Base-by-base conservation (phyloP, 2,329 filamentous ascomycete genomes). In the Stenocarpella maydis region DNA sequence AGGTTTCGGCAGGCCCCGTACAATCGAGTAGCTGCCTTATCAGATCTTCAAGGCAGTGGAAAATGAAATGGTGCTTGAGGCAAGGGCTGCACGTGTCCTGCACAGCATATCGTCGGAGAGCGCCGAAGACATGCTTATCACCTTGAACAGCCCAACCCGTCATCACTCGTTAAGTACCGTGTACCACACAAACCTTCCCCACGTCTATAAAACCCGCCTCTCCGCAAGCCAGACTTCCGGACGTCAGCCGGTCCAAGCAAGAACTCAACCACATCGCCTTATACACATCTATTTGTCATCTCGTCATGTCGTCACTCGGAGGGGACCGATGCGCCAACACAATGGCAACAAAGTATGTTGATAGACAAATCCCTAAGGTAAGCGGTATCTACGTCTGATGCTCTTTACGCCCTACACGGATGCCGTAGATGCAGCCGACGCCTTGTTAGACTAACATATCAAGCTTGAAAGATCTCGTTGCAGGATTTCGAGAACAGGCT, bases 401-500 rank as follows among this genome's bases (percentile, higher is more conserved):
- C 15, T 55, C 2, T 1, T 31, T 17, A 24, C 10, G 17, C n/a
- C 17, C n/a, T 54, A 7, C 17, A 21, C 14, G 12, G 19, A 41
- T 9, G 14, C 24, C 19, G n/a, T 2, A 10, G 8, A 12, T 12
- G 34, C 7, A 4, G 3, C 6, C 4, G 19, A 26, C 21, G 8
- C n/a, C 17, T 14, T 8, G 12, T 19, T 26, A 9, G 34, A 58
- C 53, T 41, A 21, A 58, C 53, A n/a, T 10, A 21, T 81, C 80
- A 1, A 37, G n/a, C 34, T 10, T 8, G 5, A 37, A 37, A 82
- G 73, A 85, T 90, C 74, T 89, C 87, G 4, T 80, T 90, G 17
- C 80, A 78, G 54, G 78, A 88, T 74, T 89, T 88, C 73, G 79
- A 83, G 37, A 73, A 75, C n/a, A 83, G 87, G 53, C 82, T 87